A percentile compares a stretch with the other conserved stretches of the same genome.
Evolutionary conservation across 106 monocot species (phyloP).

Genomic region (Apostasia ramifera): DNA sequence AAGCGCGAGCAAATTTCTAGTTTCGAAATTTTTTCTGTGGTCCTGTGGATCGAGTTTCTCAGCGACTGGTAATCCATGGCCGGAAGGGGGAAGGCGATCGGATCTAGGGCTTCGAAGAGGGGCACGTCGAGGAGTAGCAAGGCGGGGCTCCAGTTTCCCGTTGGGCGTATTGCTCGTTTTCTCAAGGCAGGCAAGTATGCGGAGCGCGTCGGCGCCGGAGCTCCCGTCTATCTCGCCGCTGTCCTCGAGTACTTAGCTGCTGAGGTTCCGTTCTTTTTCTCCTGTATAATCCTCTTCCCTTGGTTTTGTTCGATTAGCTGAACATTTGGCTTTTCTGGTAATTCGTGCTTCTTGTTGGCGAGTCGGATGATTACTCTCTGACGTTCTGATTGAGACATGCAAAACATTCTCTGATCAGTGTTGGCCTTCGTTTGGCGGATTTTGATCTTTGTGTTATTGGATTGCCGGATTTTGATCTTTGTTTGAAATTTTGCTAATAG

Average conservation of each 20-base stretch:
- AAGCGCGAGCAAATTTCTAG: too few relatives aligned
- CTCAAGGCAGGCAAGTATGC: constrained; percentile 60
- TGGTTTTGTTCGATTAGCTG: background rate
- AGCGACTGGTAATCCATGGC: too few relatives aligned
- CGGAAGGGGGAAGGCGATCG: too few relatives aligned
- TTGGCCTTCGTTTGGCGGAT: too few relatives aligned
- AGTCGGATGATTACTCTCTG: too few relatives aligned
- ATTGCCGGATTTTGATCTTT: background rate
- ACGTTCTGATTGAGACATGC: too few relatives aligned
- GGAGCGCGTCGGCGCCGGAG: constrained; percentile 45
- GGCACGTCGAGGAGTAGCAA: constrained; percentile 28
- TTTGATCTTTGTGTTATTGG: background rate
- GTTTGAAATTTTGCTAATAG: too few relatives aligned
- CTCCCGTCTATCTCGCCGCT: constrained; percentile 33
- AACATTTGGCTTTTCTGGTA: too few relatives aligned
- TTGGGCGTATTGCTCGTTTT: constrained; percentile 57
- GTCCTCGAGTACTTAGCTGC: constrained; percentile 36
- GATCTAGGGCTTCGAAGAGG: constrained; percentile 12
- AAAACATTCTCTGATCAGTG: too few relatives aligned
- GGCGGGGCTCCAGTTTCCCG: constrained; percentile 68
- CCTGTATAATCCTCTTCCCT: background rate
- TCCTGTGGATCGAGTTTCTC: too few relatives aligned
- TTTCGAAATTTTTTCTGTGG: too few relatives aligned
- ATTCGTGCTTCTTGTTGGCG: too few relatives aligned
- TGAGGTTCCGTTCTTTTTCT: constrained; percentile 10